Conservation (phyloP, 2,329 filamentous ascomycete genomes). For the Hortaea sp. region DNA sequence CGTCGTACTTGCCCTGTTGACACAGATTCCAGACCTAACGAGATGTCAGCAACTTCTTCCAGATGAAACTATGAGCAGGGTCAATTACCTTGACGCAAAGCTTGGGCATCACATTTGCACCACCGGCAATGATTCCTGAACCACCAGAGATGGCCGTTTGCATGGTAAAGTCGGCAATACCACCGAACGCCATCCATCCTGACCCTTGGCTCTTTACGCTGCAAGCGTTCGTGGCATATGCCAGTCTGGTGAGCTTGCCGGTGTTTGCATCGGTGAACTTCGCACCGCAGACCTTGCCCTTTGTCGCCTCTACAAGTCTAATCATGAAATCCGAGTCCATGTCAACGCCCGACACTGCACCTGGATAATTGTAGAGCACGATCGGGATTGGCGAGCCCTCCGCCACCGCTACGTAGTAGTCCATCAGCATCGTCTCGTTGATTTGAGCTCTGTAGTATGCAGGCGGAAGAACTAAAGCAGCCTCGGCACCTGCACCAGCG, state of each 20-base stretch:
- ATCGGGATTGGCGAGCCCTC: conserved; percentile 67
- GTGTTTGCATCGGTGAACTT: conserved; percentile 87
- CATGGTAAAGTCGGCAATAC: conserved; percentile 77
- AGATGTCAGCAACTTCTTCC: background rate
- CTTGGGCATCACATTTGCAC: conserved; percentile 78
- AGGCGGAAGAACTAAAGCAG: conserved; percentile 67
- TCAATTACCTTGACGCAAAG: conserved; percentile 50
- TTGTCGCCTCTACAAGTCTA: conserved; percentile 65
- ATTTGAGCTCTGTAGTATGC: conserved; percentile 73
- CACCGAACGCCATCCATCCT: conserved; percentile 74
- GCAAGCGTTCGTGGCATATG: conserved; percentile 59
- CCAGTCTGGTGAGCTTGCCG: conserved; percentile 77
- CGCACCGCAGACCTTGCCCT: conserved; percentile 62
- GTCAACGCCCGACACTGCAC: conserved; percentile 76
- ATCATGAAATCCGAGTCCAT: conserved; percentile 84
- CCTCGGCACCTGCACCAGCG: conserved; percentile 62
- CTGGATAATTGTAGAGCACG: conserved; percentile 84
- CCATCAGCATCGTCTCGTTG: conserved; percentile 61
- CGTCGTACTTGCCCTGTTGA: conserved; percentile 59
- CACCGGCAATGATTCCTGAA: conserved; percentile 74
- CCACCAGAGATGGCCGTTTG: conserved; percentile 73
- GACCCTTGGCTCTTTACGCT: conserved; percentile 44
- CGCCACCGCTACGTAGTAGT: conserved; percentile 67
- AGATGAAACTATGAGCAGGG: background rate
- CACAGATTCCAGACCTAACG: conserved; percentile 58